phyloP scores from a whole-genome alignment of 352 stramenopile genomes.

The Pythium myriotylum region DNA sequence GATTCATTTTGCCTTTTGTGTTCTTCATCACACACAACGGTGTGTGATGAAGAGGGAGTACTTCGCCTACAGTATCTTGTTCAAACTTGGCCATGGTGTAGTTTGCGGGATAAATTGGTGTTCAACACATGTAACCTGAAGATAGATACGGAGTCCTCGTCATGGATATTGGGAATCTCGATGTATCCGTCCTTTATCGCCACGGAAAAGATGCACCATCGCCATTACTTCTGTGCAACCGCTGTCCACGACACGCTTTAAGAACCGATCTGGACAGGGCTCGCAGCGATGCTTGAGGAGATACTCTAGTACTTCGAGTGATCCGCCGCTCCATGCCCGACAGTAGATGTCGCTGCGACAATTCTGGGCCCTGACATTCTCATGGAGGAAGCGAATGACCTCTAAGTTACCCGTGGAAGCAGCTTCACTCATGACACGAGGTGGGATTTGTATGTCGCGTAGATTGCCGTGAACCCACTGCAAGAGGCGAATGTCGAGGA shows the following conservation, averaged over 20 bases:
- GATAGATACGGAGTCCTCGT: not conserved
- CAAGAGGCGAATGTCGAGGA: slow-evolving; percentile 9
- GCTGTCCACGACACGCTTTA: slow-evolving; percentile 6
- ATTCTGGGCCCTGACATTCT: not conserved
- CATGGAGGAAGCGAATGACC: slow-evolving; percentile 15
- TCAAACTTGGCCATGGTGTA: too few relatives aligned
- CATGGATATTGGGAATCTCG: not conserved
- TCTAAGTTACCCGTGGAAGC: slow-evolving; percentile 5
- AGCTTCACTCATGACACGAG: slow-evolving; percentile 18
- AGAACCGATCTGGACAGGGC: slow-evolving; percentile 13
- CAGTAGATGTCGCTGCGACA: slow-evolving; percentile 19
- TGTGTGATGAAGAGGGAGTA: too few relatives aligned
- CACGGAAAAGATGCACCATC: slow-evolving; percentile 12
- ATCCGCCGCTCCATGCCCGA: not conserved
- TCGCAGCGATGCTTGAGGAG: slow-evolving; percentile 17
- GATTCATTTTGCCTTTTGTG: not conserved
- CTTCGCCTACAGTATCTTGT: too few relatives aligned
- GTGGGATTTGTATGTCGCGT: not conserved
- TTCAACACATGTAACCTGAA: too few relatives aligned
- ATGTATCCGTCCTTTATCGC: not conserved
- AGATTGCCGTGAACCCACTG: slow-evolving; percentile 13
- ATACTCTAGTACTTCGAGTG: slow-evolving; percentile 18
- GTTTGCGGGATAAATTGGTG: too few relatives aligned
- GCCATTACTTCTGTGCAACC: slow-evolving; percentile 13
- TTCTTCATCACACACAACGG: too few relatives aligned